These are phyloP conservation scores for Podaxis rugospora DNA, from an alignment of 768 basidiomycete genomes.

Conservation along the genomic window DNA sequence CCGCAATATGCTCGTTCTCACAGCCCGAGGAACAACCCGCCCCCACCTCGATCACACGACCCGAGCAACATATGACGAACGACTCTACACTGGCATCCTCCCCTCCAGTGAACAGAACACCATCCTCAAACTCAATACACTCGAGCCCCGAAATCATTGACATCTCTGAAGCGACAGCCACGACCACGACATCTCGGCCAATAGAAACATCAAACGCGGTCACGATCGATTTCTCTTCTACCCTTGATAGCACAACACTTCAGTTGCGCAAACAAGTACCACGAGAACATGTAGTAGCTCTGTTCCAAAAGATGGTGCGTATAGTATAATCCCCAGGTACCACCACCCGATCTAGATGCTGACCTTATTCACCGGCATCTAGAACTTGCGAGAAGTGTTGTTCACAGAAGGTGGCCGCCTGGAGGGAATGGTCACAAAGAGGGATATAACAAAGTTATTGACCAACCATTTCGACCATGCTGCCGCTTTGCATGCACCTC, in stretches of 20 bases:
- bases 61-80: background rate
- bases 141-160: slow-evolving; percentile 2
- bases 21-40: background rate
- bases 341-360: background rate
- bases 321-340: background rate
- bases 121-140: background rate
- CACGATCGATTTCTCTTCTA: slow-evolving; percentile 30
- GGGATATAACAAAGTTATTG: slow-evolving; percentile 57
- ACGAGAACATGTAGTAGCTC: slow-evolving; percentile 64
- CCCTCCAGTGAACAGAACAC: background rate
- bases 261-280: slow-evolving; percentile 68
- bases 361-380: background rate
- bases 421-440: slow-evolving; percentile 64
- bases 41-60: background rate
- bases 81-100: background rate
- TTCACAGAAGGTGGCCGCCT: slow-evolving; percentile 59
- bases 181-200: slow-evolving; percentile 11
- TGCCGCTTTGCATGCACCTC: slow-evolving; percentile 26
- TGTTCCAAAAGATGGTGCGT: slow-evolving; percentile 69
- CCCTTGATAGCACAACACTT: slow-evolving; percentile 47
- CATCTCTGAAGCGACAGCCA: background rate
- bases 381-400: slow-evolving; percentile 68
- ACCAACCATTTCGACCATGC: slow-evolving; percentile 56
- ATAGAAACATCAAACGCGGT: slow-evolving; percentile 22
- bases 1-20: slow-evolving; percentile 41